A percentile compares a stretch with the other conserved stretches of the same genome.
These are phyloP conservation scores for Aspergillus sp. DNA, from an alignment of 2,329 filamentous ascomycete genomes.

Conservation along the genomic window DNA sequence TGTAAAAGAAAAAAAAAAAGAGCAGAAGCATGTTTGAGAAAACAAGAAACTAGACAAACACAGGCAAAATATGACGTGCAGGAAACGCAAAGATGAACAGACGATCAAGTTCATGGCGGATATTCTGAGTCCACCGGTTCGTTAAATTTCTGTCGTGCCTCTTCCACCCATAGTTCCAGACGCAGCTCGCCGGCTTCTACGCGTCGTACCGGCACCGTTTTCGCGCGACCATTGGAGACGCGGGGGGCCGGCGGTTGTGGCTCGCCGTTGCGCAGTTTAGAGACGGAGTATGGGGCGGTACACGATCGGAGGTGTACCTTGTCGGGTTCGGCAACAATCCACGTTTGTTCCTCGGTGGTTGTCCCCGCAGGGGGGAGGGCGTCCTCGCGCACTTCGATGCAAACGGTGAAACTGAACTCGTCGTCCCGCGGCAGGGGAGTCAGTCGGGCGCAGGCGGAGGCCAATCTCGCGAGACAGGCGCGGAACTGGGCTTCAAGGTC, in stretches of 20 bases:
- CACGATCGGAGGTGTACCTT: constrained; percentile 38
- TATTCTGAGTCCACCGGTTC: constrained; percentile 39
- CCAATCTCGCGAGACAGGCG: constrained; percentile 44
- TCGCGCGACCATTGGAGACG: constrained; percentile 48
- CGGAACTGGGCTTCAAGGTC: constrained; percentile 51
- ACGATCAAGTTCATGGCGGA: constrained; percentile 27
- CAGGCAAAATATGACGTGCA: constrained; percentile 1
- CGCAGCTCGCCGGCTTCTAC: constrained; percentile 64
- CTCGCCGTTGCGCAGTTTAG: constrained; percentile 35
- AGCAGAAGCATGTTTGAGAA: constrained; percentile 13
- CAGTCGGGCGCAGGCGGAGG: constrained; percentile 42
- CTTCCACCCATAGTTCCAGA: constrained; percentile 69
- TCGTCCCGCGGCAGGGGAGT: constrained; percentile 44
- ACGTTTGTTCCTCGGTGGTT: constrained; percentile 52
- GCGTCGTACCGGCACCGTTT: constrained; percentile 59
- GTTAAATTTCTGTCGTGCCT: constrained; percentile 55
- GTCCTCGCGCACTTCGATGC: constrained; percentile 47
- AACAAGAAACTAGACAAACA: constrained; percentile 14
- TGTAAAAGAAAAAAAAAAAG: constrained; percentile 15
- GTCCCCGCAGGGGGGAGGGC: constrained; percentile 47
- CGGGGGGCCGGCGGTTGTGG: constrained; percentile 31
- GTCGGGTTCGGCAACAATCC: constrained; percentile 59
- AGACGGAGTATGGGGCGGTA: constrained; percentile 39
- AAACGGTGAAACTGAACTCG: constrained; percentile 50
- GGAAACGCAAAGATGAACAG: constrained; percentile 1